Evolutionary conservation across 192 early-diverging fungal genomes (phyloP).

Genomic region (Coemansia sp.): DNA sequence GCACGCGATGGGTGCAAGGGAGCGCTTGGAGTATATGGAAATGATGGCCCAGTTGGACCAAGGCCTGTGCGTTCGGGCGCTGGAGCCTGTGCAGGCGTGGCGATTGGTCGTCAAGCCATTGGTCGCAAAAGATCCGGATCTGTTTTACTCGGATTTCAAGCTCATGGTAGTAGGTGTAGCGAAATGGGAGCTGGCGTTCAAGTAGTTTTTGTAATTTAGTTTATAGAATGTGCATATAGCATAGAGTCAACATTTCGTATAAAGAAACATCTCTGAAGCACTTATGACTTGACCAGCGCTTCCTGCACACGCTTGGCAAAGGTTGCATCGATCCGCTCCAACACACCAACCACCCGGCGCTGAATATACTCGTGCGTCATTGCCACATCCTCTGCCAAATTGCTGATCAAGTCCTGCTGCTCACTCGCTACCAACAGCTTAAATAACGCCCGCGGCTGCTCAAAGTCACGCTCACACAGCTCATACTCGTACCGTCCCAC

Average conservation of each 20-base stretch:
- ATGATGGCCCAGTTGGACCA: background rate
- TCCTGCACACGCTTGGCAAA: too few species aligned
- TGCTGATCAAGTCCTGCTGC: slow-evolving; percentile 56
- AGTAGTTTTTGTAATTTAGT: background rate
- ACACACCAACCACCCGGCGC: slow-evolving; percentile 12
- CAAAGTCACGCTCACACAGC: slow-evolving; percentile 61
- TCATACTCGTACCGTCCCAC: slow-evolving; percentile 54
- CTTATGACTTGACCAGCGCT: too few species aligned
- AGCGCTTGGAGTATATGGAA: slow-evolving; percentile 15
- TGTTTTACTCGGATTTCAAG: slow-evolving; percentile 46
- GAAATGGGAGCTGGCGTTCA: slow-evolving; percentile 11
- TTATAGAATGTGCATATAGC: too few species aligned
- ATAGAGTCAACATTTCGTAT: too few species aligned
- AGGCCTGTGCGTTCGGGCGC: background rate
- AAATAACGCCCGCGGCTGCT: slow-evolving; percentile 60
- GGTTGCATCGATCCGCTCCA: background rate
- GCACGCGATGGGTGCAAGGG: background rate
- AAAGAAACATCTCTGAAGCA: too few species aligned
- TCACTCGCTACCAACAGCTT: slow-evolving; percentile 29
- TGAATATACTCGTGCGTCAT: slow-evolving; percentile 56
- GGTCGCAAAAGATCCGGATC: slow-evolving; percentile 18
- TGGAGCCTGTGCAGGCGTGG: slow-evolving; percentile 33
- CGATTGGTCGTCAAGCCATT: slow-evolving; percentile 26
- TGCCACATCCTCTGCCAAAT: slow-evolving; percentile 57
- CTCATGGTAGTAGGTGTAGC: slow-evolving; percentile 33